A percentile compares a stretch with the other conserved stretches of the same genome.
phyloP scores from a whole-genome alignment of 169 alveolate species.

The Babesia microti region DNA sequence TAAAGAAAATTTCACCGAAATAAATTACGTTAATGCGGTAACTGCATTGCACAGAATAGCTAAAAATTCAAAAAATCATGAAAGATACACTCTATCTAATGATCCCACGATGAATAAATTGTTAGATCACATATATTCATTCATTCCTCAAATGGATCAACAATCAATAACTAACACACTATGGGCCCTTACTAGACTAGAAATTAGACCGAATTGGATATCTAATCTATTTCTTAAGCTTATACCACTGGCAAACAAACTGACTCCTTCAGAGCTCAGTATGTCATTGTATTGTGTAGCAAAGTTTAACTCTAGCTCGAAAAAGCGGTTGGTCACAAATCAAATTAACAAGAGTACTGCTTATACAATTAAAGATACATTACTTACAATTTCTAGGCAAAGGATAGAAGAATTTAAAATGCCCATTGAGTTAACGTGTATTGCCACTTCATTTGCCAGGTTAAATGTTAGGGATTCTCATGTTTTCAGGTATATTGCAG shows the following conservation, averaged over 20 bases:
- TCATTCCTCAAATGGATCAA: slow-evolving; percentile 16
- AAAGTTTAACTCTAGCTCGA: too few relatives aligned
- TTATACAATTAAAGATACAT: slow-evolving; percentile 16
- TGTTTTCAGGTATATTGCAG: too few relatives aligned
- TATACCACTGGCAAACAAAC: slow-evolving; percentile 7
- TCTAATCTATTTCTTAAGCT: slow-evolving; percentile 12
- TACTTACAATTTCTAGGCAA: slow-evolving; percentile 26
- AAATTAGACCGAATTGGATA: slow-evolving; percentile 38
- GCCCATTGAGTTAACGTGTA: slow-evolving; percentile 39
- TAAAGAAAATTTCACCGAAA: slow-evolving; percentile 14
- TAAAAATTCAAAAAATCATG: slow-evolving; percentile 13
- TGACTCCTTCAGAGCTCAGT: slow-evolving; percentile 26
- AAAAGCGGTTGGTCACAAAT: too few relatives aligned
- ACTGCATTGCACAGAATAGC: slow-evolving; percentile 46
- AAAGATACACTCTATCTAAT: slow-evolving; percentile 14
- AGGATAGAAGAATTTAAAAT: slow-evolving; percentile 17
- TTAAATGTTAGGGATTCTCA: slow-evolving; percentile 41
- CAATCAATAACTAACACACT: slow-evolving; percentile 38
- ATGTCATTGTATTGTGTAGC: slow-evolving; percentile 27
- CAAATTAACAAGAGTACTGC: slow-evolving; percentile 5
- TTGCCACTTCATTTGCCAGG: slow-evolving; percentile 42
- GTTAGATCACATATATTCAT: slow-evolving; percentile 7
- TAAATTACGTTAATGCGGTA: slow-evolving; percentile 31
- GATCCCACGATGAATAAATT: slow-evolving; percentile 17
- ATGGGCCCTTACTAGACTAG: slow-evolving; percentile 31